A percentile compares a stretch with the other conserved stretches of the same genome.
These are phyloP conservation scores for Fonsecaea monophora DNA, from an alignment of 2,329 filamentous ascomycete species.

Conservation along the genomic window DNA sequence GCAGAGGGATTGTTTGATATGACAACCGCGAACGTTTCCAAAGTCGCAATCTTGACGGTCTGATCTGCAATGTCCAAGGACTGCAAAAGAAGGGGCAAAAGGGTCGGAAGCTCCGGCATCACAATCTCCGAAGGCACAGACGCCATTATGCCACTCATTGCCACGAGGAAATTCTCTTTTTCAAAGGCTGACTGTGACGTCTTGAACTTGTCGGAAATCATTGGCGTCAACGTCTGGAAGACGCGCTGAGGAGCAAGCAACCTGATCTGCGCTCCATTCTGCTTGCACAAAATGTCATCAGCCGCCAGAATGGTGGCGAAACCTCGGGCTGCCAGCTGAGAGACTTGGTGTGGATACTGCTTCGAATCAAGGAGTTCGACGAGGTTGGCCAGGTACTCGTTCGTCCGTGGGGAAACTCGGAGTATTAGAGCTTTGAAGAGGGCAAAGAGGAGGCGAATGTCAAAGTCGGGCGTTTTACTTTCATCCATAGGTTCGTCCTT, in stretches of 20 bases:
- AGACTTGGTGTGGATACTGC: constrained; percentile 52
- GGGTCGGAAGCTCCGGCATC: constrained; percentile 62
- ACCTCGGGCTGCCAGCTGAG: constrained; percentile 60
- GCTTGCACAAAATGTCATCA: constrained; percentile 66
- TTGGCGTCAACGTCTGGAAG: constrained; percentile 65
- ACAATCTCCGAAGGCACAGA: constrained; percentile 67
- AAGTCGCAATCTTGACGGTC: constrained; percentile 65
- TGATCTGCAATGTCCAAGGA: constrained; percentile 62
- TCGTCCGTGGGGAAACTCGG: constrained; percentile 58
- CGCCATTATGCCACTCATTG: constrained; percentile 66
- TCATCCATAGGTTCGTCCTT: constrained; percentile 33
- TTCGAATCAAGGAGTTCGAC: constrained; percentile 52
- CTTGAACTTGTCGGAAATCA: constrained; percentile 62
- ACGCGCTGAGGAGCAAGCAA: constrained; percentile 69
- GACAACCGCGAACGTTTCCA: constrained; percentile 65
- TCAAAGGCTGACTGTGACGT: constrained; percentile 46
- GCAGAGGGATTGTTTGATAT: constrained; percentile 64
- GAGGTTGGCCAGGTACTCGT: constrained; percentile 59
- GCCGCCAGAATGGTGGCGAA: constrained; percentile 66
- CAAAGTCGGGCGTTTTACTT: constrained; percentile 44
- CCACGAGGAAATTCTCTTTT: constrained; percentile 69
- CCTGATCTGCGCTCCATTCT: constrained; percentile 67
- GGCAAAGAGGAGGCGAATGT: constrained; percentile 65
- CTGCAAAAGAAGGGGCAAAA: constrained; percentile 68
- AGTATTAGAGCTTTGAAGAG: constrained; percentile 67